A percentile compares a stretch with the other conserved stretches of the same genome.
Conservation (phyloP, 2,329 filamentous ascomycete genomes). For the Arthroderma sp. region DNA sequence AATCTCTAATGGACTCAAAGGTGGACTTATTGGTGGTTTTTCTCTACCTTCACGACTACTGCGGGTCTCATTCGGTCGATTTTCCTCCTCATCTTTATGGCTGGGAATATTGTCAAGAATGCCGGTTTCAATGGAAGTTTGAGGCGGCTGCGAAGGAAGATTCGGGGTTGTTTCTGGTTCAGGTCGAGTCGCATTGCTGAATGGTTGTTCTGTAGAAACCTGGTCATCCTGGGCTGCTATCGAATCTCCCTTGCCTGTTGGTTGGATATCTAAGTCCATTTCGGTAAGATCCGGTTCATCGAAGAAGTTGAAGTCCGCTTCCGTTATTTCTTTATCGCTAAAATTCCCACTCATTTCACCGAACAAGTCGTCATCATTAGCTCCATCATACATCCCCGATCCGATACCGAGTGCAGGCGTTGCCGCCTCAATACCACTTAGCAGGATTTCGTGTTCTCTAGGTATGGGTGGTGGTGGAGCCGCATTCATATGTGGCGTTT, state of each 20-base stretch:
- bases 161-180: neutral
- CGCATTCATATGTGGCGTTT: neutral
- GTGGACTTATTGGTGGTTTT: conserved; percentile 24
- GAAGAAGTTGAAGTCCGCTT: conserved; percentile 54
- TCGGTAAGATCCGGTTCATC: conserved; percentile 37
- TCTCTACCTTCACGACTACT: conserved; percentile 6
- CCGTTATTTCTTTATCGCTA: conserved; percentile 42
- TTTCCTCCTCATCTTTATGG: too few relatives aligned
- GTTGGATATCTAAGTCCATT: conserved; percentile 11
- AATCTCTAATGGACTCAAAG: conserved; percentile 28
- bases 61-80: too few relatives aligned
- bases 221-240: too few relatives aligned
- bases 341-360: conserved; percentile 44
- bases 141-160: conserved; percentile 5
- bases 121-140: neutral
- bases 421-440: conserved; percentile 15
- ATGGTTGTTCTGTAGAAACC: too few relatives aligned
- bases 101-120: too few relatives aligned
- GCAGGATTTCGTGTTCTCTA: conserved; percentile 6
- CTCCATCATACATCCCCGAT: conserved; percentile 29
- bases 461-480: neutral
- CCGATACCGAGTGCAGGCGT: conserved; percentile 21
- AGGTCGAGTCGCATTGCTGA: neutral
- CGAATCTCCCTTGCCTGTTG: conserved; percentile 5
- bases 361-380: conserved; percentile 43